Evolutionary conservation across 805 yeast species (phyloP).

Genomic region (Saccharomycopsis schoenii): DNA sequence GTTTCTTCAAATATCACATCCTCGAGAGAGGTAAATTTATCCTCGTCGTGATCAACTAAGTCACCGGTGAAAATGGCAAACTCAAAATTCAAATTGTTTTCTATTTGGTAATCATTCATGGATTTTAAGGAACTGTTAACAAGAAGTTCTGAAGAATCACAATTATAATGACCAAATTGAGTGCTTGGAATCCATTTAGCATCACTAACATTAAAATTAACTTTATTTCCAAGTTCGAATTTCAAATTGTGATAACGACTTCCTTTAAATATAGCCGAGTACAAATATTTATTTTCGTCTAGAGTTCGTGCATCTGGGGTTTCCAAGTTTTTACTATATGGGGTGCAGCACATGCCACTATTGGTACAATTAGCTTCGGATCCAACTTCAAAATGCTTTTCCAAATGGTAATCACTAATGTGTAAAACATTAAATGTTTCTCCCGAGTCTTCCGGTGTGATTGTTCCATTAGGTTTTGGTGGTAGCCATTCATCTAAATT

Average conservation of each 20-base stretch:
- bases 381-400: slow-evolving; percentile 44
- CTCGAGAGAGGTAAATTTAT: slow-evolving; percentile 33
- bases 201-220: slow-evolving; percentile 18
- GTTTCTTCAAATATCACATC: slow-evolving; percentile 46
- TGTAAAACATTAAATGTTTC: slow-evolving; percentile 53
- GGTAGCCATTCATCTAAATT: slow-evolving; percentile 38
- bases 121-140: slow-evolving; percentile 47
- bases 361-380: slow-evolving; percentile 48
- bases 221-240: slow-evolving; percentile 25
- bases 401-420: slow-evolving; percentile 56
- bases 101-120: slow-evolving; percentile 28
- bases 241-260: slow-evolving; percentile 25
- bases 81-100: slow-evolving; percentile 34
- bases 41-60: slow-evolving; percentile 57
- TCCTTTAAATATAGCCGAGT: slow-evolving; percentile 23
- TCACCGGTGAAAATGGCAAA: slow-evolving; percentile 68
- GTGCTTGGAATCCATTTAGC: slow-evolving; percentile 43
- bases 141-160: slow-evolving; percentile 58
- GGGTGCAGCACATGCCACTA: slow-evolving; percentile 48
- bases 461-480: slow-evolving; percentile 32
- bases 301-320: slow-evolving; percentile 18
- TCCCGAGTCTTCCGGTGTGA: slow-evolving; percentile 31
- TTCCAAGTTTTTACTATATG: slow-evolving; percentile 33
- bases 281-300: background rate
- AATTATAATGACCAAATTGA: slow-evolving; percentile 49